phyloP scores from a whole-genome alignment of 176 grass and related monocot genomes.

The Ensete glaucum region DNA sequence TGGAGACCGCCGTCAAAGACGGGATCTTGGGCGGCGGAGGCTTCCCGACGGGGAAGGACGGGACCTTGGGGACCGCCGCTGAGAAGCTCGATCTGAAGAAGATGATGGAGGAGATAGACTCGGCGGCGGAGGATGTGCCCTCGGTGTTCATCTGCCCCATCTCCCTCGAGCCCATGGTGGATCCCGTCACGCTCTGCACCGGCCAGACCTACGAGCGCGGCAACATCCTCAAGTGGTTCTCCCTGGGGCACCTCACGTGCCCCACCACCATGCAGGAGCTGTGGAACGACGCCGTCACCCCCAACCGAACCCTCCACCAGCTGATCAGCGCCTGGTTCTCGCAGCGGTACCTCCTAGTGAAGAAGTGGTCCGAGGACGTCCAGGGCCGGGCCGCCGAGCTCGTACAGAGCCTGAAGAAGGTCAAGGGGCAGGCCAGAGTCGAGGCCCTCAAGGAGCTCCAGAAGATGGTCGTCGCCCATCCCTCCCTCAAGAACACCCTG shows the following conservation, averaged over 20 bases:
- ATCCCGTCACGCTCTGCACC: conserved; percentile 97
- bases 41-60: conserved; percentile 34
- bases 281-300: conserved; percentile 79
- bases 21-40: conserved; percentile 59
- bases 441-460: conserved; percentile 62
- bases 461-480: conserved; percentile 39
- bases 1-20: conserved; percentile 89
- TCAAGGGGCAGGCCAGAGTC: conserved; percentile 78
- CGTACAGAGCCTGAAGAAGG: conserved; percentile 49
- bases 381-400: conserved; percentile 77
- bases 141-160: conserved; percentile 97
- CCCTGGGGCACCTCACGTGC: conserved; percentile 84
- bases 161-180: conserved; percentile 95
- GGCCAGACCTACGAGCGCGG: conserved; percentile 93
- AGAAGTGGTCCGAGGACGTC: conserved; percentile 90
- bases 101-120: conserved; percentile 93
- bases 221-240: conserved; percentile 76
- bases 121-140: conserved; percentile 61
- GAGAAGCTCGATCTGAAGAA: conserved; percentile 46
- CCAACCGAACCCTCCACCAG: conserved; percentile 80
- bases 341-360: conserved; percentile 58
- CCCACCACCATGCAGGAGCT: conserved; percentile 99
- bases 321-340: conserved; percentile 97
- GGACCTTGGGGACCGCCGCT: conserved; percentile 9
- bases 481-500: conserved; percentile 63